A percentile compares a stretch with the other conserved stretches of the same genome.
These are phyloP conservation scores for Gossypium herbaceum DNA, from an alignment of 345 rosid species.

Conservation along the genomic window DNA sequence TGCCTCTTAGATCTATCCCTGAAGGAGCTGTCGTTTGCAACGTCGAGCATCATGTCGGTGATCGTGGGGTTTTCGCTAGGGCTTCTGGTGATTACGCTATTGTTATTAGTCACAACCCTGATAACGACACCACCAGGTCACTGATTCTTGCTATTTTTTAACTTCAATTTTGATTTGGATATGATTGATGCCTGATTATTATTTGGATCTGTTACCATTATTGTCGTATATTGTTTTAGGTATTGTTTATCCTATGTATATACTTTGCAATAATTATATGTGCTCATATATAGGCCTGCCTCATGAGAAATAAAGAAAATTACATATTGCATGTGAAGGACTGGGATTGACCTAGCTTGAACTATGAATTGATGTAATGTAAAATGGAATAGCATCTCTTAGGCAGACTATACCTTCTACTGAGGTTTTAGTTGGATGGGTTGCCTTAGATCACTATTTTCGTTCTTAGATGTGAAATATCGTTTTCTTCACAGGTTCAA, in stretches of 20 bases:
- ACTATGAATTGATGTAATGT: neutral
- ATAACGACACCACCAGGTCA: constrained; percentile 58
- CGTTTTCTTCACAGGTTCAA: neutral
- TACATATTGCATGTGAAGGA: neutral
- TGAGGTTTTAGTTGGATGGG: neutral
- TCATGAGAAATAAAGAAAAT: neutral
- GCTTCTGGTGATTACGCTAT: constrained; percentile 53
- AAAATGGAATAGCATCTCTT: neutral
- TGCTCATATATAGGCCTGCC: neutral
- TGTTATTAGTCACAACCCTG: constrained; percentile 62
- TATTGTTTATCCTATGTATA: neutral
- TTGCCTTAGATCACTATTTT: neutral
- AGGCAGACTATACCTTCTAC: neutral
- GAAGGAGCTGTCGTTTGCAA: constrained; percentile 74
- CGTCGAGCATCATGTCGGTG: constrained; percentile 73
- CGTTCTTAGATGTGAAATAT: neutral
- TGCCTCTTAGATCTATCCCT: constrained; percentile 57
- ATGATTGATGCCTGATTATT: neutral
- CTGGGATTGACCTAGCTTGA: neutral
- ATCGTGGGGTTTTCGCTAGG: constrained; percentile 45
- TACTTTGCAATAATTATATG: neutral
- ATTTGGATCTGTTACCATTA: neutral
- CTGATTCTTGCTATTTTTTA: neutral
- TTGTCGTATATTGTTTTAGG: neutral
- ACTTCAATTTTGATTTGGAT: neutral